These are phyloP conservation scores for Penicillium herquei DNA, from an alignment of 495 filamentous ascomycete species.

Conservation along the genomic window DNA sequence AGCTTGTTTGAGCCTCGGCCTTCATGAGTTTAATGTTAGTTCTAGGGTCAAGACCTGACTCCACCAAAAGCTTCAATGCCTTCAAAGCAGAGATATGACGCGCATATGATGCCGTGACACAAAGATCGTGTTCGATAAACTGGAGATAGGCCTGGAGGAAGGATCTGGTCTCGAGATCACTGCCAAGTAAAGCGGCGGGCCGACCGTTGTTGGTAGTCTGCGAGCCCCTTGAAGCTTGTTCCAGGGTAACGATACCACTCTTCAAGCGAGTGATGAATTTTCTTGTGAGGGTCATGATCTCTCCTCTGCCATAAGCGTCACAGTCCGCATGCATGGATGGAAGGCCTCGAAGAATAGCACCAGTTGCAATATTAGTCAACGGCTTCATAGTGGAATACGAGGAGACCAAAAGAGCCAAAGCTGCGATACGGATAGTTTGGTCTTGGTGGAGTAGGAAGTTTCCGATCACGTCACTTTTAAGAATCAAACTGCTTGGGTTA, in stretches of 20 bases:
- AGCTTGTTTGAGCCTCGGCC: constrained; percentile 30
- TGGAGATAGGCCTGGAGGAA: constrained; percentile 69
- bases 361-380: constrained; percentile 56
- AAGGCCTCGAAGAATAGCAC: constrained; percentile 59
- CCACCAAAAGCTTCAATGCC: constrained; percentile 58
- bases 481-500: constrained; percentile 22
- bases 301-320: constrained; percentile 79
- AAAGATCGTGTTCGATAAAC: constrained; percentile 70
- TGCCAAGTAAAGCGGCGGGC: constrained; percentile 16
- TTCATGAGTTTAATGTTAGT: constrained; percentile 27
- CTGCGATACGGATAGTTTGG: constrained; percentile 65
- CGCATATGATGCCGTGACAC: constrained; percentile 78
- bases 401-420: constrained; percentile 70
- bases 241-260: constrained; percentile 23
- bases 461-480: constrained; percentile 42
- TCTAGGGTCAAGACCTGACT: constrained; percentile 49
- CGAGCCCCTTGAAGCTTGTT: background rate
- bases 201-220: constrained; percentile 5
- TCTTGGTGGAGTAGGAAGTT: constrained; percentile 62
- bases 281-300: constrained; percentile 65
- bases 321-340: constrained; percentile 72
- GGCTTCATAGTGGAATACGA: constrained; percentile 70
- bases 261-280: constrained; percentile 66
- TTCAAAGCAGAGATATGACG: constrained; percentile 79
- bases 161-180: constrained; percentile 44